These are phyloP conservation scores for Xerocomus amazonicus DNA, from an alignment of 1,284 basidiomycete genomes.

Conservation along the genomic window DNA sequence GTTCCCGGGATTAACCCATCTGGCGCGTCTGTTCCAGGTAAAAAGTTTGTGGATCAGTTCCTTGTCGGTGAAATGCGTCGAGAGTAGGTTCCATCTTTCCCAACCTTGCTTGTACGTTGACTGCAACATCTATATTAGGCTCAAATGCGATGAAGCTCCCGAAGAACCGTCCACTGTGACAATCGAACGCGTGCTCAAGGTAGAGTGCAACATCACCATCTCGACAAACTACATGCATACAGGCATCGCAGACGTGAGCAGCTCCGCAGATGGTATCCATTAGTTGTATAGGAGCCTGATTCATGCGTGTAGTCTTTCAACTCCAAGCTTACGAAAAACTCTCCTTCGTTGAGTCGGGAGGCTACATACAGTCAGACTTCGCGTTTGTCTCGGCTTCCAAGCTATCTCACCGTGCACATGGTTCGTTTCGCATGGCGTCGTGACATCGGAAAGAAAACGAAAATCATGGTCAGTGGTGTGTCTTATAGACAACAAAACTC, in stretches of 20 bases:
- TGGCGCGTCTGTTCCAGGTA: slow-evolving; percentile 34
- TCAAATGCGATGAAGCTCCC: slow-evolving; percentile 77
- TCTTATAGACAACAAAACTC: not conserved
- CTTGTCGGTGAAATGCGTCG: slow-evolving; percentile 80
- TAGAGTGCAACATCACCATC: slow-evolving; percentile 89
- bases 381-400: slow-evolving; percentile 80
- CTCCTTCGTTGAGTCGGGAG: slow-evolving; percentile 73
- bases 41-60: slow-evolving; percentile 79
- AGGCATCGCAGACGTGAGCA: slow-evolving; percentile 80
- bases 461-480: slow-evolving; percentile 70
- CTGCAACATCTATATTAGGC: slow-evolving; percentile 38
- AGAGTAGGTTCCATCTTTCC: slow-evolving; percentile 53
- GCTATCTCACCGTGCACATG: slow-evolving; percentile 87
- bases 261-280: not conserved
- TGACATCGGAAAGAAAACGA: slow-evolving; percentile 89
- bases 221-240: slow-evolving; percentile 87
- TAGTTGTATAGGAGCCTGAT: not conserved
- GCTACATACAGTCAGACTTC: slow-evolving; percentile 85
- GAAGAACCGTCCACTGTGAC: slow-evolving; percentile 69
- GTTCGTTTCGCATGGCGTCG: slow-evolving; percentile 94
- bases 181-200: slow-evolving; percentile 78
- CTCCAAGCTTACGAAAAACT: slow-evolving; percentile 84
- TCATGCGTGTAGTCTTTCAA: slow-evolving; percentile 65
- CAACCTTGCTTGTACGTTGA: slow-evolving; percentile 9
- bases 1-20: slow-evolving; percentile 46